phyloP scores from a whole-genome alignment of 2,329 filamentous ascomycete species.

The Biscogniauxia marginata region DNA sequence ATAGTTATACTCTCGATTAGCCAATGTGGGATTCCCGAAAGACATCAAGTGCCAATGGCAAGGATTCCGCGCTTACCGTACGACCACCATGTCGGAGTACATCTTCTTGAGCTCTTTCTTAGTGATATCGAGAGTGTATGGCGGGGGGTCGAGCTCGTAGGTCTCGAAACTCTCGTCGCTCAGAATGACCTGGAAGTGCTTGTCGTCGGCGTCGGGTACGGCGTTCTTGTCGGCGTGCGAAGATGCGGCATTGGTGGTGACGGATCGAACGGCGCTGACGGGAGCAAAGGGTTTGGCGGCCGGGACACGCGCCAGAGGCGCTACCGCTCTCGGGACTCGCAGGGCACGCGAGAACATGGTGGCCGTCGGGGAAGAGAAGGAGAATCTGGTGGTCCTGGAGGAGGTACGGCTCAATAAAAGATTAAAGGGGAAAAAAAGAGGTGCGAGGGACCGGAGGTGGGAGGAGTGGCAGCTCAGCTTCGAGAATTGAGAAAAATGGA shows the following conservation, averaged over 20 bases:
- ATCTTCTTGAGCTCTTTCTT: slow-evolving; percentile 99
- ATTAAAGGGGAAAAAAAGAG: slow-evolving; percentile 1
- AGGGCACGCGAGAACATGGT: slow-evolving; percentile 72
- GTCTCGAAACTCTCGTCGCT: slow-evolving; percentile 99
- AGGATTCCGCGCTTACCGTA: slow-evolving; percentile 65
- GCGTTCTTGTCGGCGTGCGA: slow-evolving; percentile 80
- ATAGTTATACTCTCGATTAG: slow-evolving; percentile 10
- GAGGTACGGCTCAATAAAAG: slow-evolving; percentile 4
- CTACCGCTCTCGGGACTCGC: slow-evolving; percentile 57
- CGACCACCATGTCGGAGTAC: slow-evolving; percentile 96
- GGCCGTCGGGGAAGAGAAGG: slow-evolving; percentile 4
- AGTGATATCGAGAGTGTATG: slow-evolving; percentile 88
- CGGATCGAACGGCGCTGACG: slow-evolving; percentile 62
- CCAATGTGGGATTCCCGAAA: neutral
- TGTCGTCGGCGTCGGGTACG: slow-evolving; percentile 65
- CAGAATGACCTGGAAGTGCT: slow-evolving; percentile 87
- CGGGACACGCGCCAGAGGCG: slow-evolving; percentile 48
- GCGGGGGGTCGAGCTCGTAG: slow-evolving; percentile 94
- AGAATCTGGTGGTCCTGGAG: slow-evolving; percentile 1
- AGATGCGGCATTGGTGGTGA: slow-evolving; percentile 94
- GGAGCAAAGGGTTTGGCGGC: slow-evolving; percentile 41
- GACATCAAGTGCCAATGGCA: slow-evolving; percentile 5
- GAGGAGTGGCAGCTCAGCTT: slow-evolving; percentile 3
- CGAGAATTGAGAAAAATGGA: slow-evolving; percentile 15
- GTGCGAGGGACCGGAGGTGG: slow-evolving; percentile 9